These are phyloP conservation scores for Trichoderma harzianum DNA, from an alignment of 2,329 filamentous ascomycete genomes.

Conservation along the genomic window DNA sequence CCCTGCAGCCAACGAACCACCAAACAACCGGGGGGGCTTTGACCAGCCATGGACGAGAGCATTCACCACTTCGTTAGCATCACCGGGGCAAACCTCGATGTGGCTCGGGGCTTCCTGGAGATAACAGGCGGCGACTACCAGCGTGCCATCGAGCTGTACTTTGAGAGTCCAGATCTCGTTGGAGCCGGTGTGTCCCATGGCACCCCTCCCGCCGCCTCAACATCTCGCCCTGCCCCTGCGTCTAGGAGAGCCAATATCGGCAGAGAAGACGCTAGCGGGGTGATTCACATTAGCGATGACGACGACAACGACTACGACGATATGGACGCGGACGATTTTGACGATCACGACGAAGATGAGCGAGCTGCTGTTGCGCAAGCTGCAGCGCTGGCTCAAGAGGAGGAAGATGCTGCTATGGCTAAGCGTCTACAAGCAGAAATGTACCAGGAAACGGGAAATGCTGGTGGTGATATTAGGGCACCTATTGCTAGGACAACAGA, in stretches of 20 bases:
- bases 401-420: conserved; percentile 93
- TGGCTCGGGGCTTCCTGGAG: conserved; percentile 78
- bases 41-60: conserved; percentile 60
- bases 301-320: conserved; percentile 67
- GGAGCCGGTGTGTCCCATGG: conserved; percentile 31
- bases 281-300: conserved; percentile 73
- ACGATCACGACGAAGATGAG: conserved; percentile 41
- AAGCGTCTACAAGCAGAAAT: conserved; percentile 88
- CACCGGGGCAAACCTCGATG: conserved; percentile 68
- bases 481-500: conserved; percentile 90
- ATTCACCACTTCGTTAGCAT: conserved; percentile 77
- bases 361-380: conserved; percentile 40
- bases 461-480: conserved; percentile 68
- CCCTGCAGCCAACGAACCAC: neutral
- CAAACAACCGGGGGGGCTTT: neutral
- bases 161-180: conserved; percentile 76
- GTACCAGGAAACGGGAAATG: conserved; percentile 57
- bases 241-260: conserved; percentile 28
- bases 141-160: conserved; percentile 86
- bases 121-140: conserved; percentile 81
- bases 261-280: conserved; percentile 36
- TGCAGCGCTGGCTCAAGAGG: conserved; percentile 55
- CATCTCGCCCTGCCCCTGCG: conserved; percentile 31
- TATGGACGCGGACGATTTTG: conserved; percentile 26
- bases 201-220: conserved; percentile 17